Conservation (phyloP, 2,329 filamentous ascomycete genomes). For the Geosmithia flava region DNA sequence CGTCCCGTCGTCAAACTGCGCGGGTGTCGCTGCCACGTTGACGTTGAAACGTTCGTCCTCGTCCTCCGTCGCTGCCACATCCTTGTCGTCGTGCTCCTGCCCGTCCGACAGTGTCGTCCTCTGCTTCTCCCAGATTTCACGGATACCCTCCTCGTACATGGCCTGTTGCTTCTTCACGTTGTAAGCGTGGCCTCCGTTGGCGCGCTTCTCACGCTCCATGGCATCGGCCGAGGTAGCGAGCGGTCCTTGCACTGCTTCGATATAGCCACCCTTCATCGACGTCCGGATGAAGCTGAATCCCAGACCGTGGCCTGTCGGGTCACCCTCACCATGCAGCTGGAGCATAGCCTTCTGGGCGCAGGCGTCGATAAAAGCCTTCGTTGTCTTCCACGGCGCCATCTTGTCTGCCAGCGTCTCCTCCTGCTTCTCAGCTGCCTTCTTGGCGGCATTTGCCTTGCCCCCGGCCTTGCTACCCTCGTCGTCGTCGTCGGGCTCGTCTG, state of each 20-base stretch:
- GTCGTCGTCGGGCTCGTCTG: conserved; percentile 35
- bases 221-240: conserved; percentile 65
- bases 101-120: conserved; percentile 63
- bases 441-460: conserved; percentile 20
- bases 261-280: conserved; percentile 93
- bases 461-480: conserved; percentile 25
- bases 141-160: conserved; percentile 84
- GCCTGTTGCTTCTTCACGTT: conserved; percentile 92
- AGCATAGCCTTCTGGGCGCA: conserved; percentile 95
- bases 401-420: conserved; percentile 73
- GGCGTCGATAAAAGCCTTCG: conserved; percentile 91
- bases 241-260: conserved; percentile 65
- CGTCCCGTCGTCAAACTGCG: conserved; percentile 60
- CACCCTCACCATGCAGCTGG: conserved; percentile 83
- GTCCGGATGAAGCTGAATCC: conserved; percentile 97
- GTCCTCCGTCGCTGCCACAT: conserved; percentile 44
- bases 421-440: conserved; percentile 33
- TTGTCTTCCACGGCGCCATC: conserved; percentile 91
- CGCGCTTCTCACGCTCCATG: conserved; percentile 75
- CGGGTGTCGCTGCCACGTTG: conserved; percentile 58
- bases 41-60: conserved; percentile 60
- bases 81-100: conserved; percentile 53
- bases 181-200: conserved; percentile 89
- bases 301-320: conserved; percentile 85
- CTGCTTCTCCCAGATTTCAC: conserved; percentile 85